Evolutionary conservation across 2,329 filamentous ascomycete species (phyloP).

Genomic region (Niveomyces coronatus): DNA sequence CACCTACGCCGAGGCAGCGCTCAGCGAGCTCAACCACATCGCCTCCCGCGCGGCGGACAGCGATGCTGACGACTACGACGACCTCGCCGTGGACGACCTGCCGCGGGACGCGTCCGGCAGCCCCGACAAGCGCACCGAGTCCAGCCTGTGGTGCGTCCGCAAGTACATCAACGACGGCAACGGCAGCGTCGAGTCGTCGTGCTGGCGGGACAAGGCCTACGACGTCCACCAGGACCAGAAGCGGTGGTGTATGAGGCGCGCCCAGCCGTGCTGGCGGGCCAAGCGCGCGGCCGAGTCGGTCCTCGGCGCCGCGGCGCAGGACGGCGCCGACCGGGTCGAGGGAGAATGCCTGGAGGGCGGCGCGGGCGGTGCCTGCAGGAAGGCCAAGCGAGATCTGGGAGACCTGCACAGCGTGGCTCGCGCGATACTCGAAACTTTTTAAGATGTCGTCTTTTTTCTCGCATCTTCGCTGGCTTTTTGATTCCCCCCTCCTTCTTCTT

Average conservation of each 20-base stretch:
- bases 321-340: conserved; percentile 16
- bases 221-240: conserved; percentile 17
- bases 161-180: too few species aligned
- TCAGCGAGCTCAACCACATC: conserved; percentile 28
- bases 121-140: conserved; percentile 7
- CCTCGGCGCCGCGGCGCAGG: conserved; percentile 21
- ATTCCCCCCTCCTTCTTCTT: too few species aligned
- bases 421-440: too few species aligned
- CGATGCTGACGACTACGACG: conserved; percentile 20
- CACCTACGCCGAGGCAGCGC: conserved; percentile 26
- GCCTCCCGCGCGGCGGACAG: conserved; percentile 22
- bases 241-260: conserved; percentile 27
- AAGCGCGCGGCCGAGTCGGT: conserved; percentile 29
- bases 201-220: conserved; percentile 28
- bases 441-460: too few species aligned
- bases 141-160: conserved; percentile 17
- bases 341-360: conserved; percentile 19
- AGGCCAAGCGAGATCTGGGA: conserved; percentile 25
- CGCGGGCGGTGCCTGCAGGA: conserved; percentile 27
- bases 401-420: too few species aligned
- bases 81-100: conserved; percentile 16
- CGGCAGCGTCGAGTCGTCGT: conserved; percentile 21
- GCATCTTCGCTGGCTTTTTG: too few species aligned
- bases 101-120: too few species aligned
- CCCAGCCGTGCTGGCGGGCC: conserved; percentile 31